These are phyloP conservation scores for Yamadazyma sp. DNA, from an alignment of 1,139 yeast genomes.

Conservation along the genomic window DNA sequence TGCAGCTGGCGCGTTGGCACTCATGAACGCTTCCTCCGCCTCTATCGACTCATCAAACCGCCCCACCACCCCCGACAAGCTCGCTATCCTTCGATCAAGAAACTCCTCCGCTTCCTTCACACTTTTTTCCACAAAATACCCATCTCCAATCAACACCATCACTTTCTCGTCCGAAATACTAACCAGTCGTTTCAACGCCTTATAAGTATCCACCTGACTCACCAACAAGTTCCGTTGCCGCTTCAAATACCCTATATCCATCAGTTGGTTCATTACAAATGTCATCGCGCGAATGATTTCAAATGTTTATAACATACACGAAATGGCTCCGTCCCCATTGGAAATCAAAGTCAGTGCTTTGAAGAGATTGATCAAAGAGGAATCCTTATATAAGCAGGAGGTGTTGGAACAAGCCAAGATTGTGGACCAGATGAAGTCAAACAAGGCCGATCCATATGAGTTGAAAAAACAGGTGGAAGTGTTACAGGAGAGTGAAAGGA, in stretches of 20 bases:
- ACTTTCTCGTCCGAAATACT: slow-evolving; percentile 19
- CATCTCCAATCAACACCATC: slow-evolving; percentile 56
- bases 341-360: slow-evolving; percentile 79
- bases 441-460: slow-evolving; percentile 64
- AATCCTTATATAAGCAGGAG: slow-evolving; percentile 62
- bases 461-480: slow-evolving; percentile 66
- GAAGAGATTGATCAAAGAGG: slow-evolving; percentile 72
- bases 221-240: slow-evolving; percentile 12
- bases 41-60: too few species aligned
- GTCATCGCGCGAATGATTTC: slow-evolving; percentile 1
- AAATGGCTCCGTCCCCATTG: slow-evolving; percentile 79
- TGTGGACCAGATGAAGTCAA: slow-evolving; percentile 42
- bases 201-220: slow-evolving; percentile 12
- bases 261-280: not conserved
- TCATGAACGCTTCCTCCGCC: too few species aligned
- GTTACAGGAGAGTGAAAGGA: slow-evolving; percentile 64
- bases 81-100: slow-evolving; percentile 33
- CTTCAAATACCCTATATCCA: slow-evolving; percentile 5
- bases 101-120: slow-evolving; percentile 44
- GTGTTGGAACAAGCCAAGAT: slow-evolving; percentile 57
- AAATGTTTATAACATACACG: not conserved
- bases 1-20: too few species aligned
- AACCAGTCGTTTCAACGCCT: slow-evolving; percentile 2
- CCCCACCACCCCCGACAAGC: slow-evolving; percentile 17
- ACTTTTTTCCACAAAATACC: slow-evolving; percentile 54